phyloP scores from a whole-genome alignment of 495 filamentous ascomycete genomes.

The Pyrenopolyporus hunteri region DNA sequence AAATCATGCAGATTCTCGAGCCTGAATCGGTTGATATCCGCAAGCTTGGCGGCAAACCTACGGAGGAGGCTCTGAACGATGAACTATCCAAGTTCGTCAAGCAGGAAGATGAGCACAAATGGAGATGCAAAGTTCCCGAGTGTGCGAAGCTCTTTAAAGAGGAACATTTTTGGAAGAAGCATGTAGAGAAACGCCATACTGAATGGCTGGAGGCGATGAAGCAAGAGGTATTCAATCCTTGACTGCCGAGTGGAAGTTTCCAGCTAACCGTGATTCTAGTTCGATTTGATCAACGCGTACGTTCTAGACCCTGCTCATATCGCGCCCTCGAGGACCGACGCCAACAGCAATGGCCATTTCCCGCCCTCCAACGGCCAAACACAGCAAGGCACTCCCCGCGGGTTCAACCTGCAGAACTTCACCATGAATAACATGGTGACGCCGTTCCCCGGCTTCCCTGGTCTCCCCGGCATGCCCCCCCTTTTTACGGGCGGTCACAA shows the following conservation, averaged over 20 bases:
- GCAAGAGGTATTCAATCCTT: constrained; percentile 70
- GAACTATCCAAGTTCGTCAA: constrained; percentile 88
- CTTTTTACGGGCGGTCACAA: constrained; percentile 62
- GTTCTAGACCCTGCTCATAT: constrained; percentile 93
- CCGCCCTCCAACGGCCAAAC: constrained; percentile 73
- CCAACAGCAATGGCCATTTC: constrained; percentile 98
- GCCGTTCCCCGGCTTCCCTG: constrained; percentile 54
- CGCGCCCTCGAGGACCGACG: constrained; percentile 87
- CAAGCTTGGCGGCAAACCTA: constrained; percentile 87
- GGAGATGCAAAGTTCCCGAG: constrained; percentile 92
- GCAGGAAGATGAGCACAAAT: constrained; percentile 96
- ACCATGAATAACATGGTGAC: constrained; percentile 61
- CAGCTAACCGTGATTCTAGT: constrained; percentile 55
- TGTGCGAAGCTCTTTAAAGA: constrained; percentile 98
- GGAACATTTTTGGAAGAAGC: constrained; percentile 94
- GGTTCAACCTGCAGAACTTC: constrained; percentile 81
- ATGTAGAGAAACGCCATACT: constrained; percentile 91
- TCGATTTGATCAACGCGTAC: constrained; percentile 88
- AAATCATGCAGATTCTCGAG: constrained; percentile 88
- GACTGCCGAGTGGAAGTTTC: neutral
- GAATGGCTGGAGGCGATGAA: constrained; percentile 85
- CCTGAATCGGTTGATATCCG: constrained; percentile 82
- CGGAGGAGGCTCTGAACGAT: constrained; percentile 84
- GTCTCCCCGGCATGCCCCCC: constrained; percentile 53
- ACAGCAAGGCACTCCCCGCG: constrained; percentile 85